Conservation (phyloP, 371 early-diverging fungal species). For the Furculomyces boomerangus region DNA sequence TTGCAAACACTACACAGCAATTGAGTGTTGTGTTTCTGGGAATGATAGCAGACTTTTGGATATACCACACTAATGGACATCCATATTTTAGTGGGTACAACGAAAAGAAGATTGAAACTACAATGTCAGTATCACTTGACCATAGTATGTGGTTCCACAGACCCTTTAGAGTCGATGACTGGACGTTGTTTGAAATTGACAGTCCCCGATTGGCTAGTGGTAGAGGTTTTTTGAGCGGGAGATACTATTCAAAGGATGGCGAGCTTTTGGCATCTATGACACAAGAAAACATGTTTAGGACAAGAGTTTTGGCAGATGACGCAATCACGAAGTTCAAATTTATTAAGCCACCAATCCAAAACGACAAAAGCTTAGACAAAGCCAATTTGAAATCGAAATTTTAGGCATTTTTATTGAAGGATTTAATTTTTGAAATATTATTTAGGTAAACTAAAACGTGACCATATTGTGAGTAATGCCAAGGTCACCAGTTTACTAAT, state of each 20-base stretch:
- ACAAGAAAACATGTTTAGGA: slow-evolving; percentile 33
- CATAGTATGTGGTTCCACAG: slow-evolving; percentile 85
- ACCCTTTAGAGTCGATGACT: slow-evolving; percentile 74
- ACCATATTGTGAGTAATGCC: no score
- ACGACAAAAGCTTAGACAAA: no score
- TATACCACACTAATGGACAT: background rate
- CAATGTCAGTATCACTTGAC: slow-evolving; percentile 28
- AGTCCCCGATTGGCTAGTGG: slow-evolving; percentile 47
- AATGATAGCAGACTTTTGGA: background rate
- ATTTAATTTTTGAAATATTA: no score
- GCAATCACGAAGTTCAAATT: background rate
- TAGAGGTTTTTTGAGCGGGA: slow-evolving; percentile 61
- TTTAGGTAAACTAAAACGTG: no score
- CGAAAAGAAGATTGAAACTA: background rate
- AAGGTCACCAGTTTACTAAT: no score
- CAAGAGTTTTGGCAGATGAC: background rate
- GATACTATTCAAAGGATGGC: slow-evolving; percentile 63
- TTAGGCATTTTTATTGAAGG: no score
- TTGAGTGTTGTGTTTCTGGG: background rate
- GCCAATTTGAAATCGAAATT: no score
- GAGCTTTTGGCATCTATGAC: slow-evolving; percentile 49
- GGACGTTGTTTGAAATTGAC: slow-evolving; percentile 67
- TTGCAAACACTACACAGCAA: background rate
- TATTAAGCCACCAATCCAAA: background rate
- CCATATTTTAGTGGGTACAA: background rate